phyloP scores from a whole-genome alignment of 2,329 filamentous ascomycete genomes.

The Lecanicillium sp. region DNA sequence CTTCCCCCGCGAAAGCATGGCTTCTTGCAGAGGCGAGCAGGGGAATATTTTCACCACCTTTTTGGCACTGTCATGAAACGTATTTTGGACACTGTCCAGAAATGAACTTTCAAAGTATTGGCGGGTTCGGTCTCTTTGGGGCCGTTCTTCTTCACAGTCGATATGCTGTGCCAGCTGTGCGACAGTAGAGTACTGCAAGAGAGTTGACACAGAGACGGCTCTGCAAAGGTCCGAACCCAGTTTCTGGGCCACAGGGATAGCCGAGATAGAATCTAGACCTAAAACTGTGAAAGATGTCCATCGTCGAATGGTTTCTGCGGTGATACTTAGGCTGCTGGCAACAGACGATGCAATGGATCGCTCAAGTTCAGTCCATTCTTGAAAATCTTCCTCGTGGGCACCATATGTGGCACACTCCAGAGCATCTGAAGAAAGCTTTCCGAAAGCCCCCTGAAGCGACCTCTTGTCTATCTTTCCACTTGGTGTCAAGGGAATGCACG shows the following conservation, averaged over 20 bases:
- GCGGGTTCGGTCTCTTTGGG: neutral
- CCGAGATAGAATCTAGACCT: slow-evolving; percentile 77
- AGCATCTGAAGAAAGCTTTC: slow-evolving; percentile 32
- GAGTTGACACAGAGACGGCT: slow-evolving; percentile 56
- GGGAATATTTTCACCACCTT: slow-evolving; percentile 55
- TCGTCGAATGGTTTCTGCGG: slow-evolving; percentile 41
- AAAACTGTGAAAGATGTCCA: slow-evolving; percentile 70
- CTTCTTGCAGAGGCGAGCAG: slow-evolving; percentile 82
- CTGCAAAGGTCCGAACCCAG: slow-evolving; percentile 39
- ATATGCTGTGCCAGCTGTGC: slow-evolving; percentile 43
- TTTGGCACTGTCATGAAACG: slow-evolving; percentile 23
- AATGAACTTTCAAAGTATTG: slow-evolving; percentile 21
- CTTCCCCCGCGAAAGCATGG: slow-evolving; percentile 59
- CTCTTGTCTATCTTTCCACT: slow-evolving; percentile 68
- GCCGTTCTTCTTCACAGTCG: slow-evolving; percentile 1
- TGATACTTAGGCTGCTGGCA: slow-evolving; percentile 37
- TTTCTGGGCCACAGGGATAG: slow-evolving; percentile 58
- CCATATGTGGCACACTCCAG: slow-evolving; percentile 29
- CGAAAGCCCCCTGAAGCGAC: slow-evolving; percentile 41
- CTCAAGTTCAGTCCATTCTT: slow-evolving; percentile 50
- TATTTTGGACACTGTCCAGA: slow-evolving; percentile 17
- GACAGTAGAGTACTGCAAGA: slow-evolving; percentile 64
- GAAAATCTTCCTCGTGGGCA: slow-evolving; percentile 20
- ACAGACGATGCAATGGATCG: slow-evolving; percentile 46
- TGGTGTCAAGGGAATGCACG: slow-evolving; percentile 59